Conservation (phyloP, 1,139 yeast genomes). For the Candida tetrigidarum region DNA sequence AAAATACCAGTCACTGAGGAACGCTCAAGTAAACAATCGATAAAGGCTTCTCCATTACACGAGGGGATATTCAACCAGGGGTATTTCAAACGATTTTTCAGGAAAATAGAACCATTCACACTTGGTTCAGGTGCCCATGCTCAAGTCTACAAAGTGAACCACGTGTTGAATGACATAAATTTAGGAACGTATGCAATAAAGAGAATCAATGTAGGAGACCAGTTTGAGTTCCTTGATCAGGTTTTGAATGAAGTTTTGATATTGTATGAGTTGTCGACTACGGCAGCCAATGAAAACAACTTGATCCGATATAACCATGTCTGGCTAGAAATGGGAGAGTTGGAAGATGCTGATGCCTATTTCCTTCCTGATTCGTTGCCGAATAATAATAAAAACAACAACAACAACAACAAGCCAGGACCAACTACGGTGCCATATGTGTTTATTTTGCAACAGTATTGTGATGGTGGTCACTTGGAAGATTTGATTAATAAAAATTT, state of each 20-base stretch:
- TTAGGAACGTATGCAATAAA: slow-evolving; percentile 85
- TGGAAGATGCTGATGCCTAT: slow-evolving; percentile 47
- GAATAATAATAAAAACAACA: no score
- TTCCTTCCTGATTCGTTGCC: slow-evolving; percentile 22
- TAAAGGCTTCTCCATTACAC: slow-evolving; percentile 28
- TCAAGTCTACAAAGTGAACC: slow-evolving; percentile 82
- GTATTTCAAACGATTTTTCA: slow-evolving; percentile 72
- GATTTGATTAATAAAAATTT: slow-evolving; percentile 53
- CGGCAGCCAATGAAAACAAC: slow-evolving; percentile 53
- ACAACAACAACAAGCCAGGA: no score
- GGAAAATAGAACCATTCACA: slow-evolving; percentile 37
- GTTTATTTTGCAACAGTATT: slow-evolving; percentile 81
- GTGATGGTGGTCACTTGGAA: slow-evolving; percentile 87
- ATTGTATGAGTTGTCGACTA: slow-evolving; percentile 47
- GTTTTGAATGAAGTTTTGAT: slow-evolving; percentile 81
- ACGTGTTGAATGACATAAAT: slow-evolving; percentile 68
- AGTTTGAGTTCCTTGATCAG: slow-evolving; percentile 65
- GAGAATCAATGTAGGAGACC: slow-evolving; percentile 82
- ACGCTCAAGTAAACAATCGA: slow-evolving; percentile 2
- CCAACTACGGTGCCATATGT: slow-evolving; percentile 67
- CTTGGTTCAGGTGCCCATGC: slow-evolving; percentile 88
- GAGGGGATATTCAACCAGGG: slow-evolving; percentile 66
- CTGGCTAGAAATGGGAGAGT: slow-evolving; percentile 79
- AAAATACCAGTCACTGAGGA: slow-evolving; percentile 27
- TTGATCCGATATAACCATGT: slow-evolving; percentile 88